phyloP scores from a whole-genome alignment of 306 rosid species.

The Begonia fuchsioides region DNA sequence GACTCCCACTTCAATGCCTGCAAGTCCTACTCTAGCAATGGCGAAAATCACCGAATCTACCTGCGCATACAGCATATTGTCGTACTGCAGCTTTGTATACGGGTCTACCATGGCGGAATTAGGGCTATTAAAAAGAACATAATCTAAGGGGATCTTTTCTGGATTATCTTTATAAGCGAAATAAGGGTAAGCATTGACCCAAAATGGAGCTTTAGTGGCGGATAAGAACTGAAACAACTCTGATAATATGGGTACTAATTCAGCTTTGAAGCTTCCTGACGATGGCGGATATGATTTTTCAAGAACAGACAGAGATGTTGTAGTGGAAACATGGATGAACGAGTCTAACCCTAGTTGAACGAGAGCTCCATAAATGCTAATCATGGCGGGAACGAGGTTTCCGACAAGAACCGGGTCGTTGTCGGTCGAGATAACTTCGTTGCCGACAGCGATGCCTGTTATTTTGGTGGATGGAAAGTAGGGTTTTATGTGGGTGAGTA shows the following conservation, averaged over 20 bases:
- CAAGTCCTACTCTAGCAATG: conserved; percentile 58
- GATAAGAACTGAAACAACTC: conserved; percentile 56
- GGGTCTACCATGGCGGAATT: conserved; percentile 75
- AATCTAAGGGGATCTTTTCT: conserved; percentile 39
- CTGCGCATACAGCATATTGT: conserved; percentile 91
- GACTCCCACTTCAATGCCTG: conserved; percentile 58
- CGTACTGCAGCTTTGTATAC: conserved; percentile 49
- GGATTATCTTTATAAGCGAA: conserved; percentile 70
- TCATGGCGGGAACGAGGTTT: conserved; percentile 70
- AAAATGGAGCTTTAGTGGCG: conserved; percentile 63
- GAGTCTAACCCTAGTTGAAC: conserved; percentile 46
- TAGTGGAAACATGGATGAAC: conserved; percentile 58
- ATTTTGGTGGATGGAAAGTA: conserved; percentile 57
- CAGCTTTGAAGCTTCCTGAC: conserved; percentile 62
- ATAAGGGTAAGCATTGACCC: conserved; percentile 94
- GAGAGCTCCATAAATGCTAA: conserved; percentile 58
- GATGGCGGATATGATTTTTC: conserved; percentile 82
- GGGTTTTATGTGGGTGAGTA: conserved; percentile 46
- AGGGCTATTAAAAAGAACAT: conserved; percentile 46
- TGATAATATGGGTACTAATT: conserved; percentile 37
- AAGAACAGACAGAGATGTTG: conserved; percentile 73
- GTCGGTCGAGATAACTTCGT: conserved; percentile 59
- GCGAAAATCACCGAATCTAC: conserved; percentile 75
- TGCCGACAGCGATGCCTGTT: conserved; percentile 80
- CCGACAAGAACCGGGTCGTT: conserved; percentile 28